Percentiles rank a stretch among this genome's conserved stretches.
These are phyloP conservation scores for Camelina neglecta DNA, from an alignment of 345 rosid genomes.

Conservation along the genomic window DNA sequence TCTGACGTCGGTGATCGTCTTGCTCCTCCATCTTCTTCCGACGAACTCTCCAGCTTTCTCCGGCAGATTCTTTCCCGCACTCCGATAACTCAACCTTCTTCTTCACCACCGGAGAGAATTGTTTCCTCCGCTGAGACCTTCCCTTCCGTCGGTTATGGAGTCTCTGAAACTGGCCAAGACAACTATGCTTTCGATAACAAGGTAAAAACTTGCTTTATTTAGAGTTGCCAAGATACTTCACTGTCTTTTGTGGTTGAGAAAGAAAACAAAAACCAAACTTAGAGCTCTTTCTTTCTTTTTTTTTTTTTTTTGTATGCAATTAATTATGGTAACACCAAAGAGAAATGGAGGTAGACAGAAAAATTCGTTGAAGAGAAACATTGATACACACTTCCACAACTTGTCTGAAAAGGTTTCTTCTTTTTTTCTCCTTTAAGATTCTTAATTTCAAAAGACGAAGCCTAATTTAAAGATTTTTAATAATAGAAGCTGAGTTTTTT, in stretches of 20 bases:
- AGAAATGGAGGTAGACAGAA: conserved; percentile 45
- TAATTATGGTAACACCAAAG: conserved; percentile 20
- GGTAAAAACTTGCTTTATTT: conserved; percentile 11
- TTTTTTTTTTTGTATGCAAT: neutral
- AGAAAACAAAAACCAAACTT: neutral
- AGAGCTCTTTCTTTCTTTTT: neutral
- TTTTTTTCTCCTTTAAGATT: conserved; percentile 7
- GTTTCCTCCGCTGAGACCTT: conserved; percentile 17
- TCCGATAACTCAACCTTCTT: conserved; percentile 27
- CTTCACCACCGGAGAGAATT: conserved; percentile 21
- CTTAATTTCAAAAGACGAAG: neutral
- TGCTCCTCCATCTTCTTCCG: conserved; percentile 47
- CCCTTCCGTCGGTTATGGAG: conserved; percentile 14
- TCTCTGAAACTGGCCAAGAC: conserved; percentile 1
- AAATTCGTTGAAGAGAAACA: conserved; percentile 65
- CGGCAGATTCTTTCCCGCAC: conserved; percentile 59
- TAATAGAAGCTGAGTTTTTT: neutral
- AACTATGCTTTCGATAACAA: conserved; percentile 9
- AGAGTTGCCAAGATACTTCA: neutral
- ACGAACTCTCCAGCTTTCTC: conserved; percentile 69
- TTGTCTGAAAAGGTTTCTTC: conserved; percentile 73
- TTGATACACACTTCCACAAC: conserved; percentile 78
- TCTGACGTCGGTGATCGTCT: conserved; percentile 29
- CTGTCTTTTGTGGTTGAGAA: conserved; percentile 1
- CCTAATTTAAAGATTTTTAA: neutral